These are phyloP conservation scores for Colletotrichum cuscutae DNA, from an alignment of 2,329 filamentous ascomycete species.

Conservation along the genomic window DNA sequence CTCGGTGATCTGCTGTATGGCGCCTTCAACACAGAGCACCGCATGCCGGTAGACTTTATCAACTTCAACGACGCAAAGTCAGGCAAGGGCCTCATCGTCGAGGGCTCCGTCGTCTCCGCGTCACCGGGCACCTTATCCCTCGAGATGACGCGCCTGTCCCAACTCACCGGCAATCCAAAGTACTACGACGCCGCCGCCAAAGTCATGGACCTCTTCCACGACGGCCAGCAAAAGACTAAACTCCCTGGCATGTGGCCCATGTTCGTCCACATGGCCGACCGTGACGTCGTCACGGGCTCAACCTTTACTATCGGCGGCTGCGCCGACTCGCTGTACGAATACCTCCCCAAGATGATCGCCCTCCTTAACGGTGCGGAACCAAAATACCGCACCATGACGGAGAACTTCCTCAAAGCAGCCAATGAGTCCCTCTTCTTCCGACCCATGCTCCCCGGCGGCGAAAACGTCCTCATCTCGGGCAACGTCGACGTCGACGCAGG, in stretches of 20 bases:
- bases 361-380: constrained; percentile 66
- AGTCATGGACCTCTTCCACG: constrained; percentile 74
- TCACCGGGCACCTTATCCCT: constrained; percentile 73
- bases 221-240: constrained; percentile 71
- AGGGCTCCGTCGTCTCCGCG: constrained; percentile 53
- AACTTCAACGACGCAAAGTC: constrained; percentile 53
- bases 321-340: constrained; percentile 55
- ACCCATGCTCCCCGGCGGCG: constrained; percentile 59
- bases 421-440: constrained; percentile 70
- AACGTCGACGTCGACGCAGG: constrained; percentile 40
- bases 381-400: constrained; percentile 68
- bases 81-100: constrained; percentile 46
- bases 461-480: constrained; percentile 69
- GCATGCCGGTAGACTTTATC: constrained; percentile 66
- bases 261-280: constrained; percentile 66
- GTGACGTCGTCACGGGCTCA: constrained; percentile 45
- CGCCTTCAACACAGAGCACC: constrained; percentile 75
- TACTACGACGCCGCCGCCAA: constrained; percentile 79
- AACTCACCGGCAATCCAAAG: constrained; percentile 77
- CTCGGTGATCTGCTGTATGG: constrained; percentile 72
- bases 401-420: constrained; percentile 63
- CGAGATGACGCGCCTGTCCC: constrained; percentile 78
- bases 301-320: constrained; percentile 50
- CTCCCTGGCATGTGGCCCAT: constrained; percentile 81
- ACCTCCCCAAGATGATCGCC: constrained; percentile 58